These are phyloP conservation scores for Exophiala lecanii-corni DNA, from an alignment of 2,329 filamentous ascomycete genomes.

Conservation along the genomic window DNA sequence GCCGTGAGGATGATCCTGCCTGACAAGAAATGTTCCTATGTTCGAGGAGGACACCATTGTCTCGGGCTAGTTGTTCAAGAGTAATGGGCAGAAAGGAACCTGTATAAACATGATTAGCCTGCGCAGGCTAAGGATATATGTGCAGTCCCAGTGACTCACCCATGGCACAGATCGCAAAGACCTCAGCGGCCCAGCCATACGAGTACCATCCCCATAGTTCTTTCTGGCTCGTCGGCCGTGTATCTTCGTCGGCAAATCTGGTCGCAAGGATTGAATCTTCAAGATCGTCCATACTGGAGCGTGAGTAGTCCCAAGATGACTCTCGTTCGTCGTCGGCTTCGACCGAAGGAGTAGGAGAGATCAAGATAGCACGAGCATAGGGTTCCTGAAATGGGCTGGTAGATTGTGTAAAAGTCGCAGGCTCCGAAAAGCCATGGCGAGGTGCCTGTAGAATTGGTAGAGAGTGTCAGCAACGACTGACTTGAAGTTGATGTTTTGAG, in stretches of 20 bases:
- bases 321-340: conserved; percentile 63
- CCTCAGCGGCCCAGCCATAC: conserved; percentile 94
- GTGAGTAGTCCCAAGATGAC: conserved; percentile 28
- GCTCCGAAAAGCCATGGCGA: conserved; percentile 14
- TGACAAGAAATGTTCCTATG: conserved; percentile 73
- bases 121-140: too few species aligned
- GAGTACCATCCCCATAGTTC: conserved; percentile 94
- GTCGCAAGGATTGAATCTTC: conserved; percentile 28
- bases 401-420: conserved; percentile 12
- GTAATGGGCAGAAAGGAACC: conserved; percentile 95
- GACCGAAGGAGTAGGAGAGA: conserved; percentile 57
- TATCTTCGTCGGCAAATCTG: conserved; percentile 78
- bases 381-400: conserved; percentile 16
- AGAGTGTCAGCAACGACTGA: too few species aligned
- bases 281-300: conserved; percentile 33
- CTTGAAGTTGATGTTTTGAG: too few species aligned
- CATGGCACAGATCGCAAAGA: conserved; percentile 87
- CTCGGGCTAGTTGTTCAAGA: conserved; percentile 85
- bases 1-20: conserved; percentile 37
- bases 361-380: conserved; percentile 52
- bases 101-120: conserved; percentile 33
- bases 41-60: conserved; percentile 79
- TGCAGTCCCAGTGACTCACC: conserved; percentile 40
- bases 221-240: conserved; percentile 76
- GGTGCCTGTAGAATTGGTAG: too few species aligned